phyloP scores from a whole-genome alignment of 1,284 basidiomycete genomes.

The Cutaneotrichosporon cyanovorans region DNA sequence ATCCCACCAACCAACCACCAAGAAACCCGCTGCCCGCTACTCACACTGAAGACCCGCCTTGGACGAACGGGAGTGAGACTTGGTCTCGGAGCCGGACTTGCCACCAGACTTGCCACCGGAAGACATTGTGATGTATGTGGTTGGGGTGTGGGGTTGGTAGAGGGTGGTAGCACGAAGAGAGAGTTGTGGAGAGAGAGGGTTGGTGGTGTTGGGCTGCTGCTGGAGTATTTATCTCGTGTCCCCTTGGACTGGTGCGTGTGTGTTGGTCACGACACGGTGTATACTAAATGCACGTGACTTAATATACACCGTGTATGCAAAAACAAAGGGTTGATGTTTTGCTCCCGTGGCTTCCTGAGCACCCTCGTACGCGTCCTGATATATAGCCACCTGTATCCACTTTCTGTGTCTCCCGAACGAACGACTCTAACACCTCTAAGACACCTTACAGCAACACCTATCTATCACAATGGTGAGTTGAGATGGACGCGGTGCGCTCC shows the following conservation, averaged over 20 bases:
- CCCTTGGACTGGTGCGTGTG: background rate
- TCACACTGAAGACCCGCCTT: constrained; percentile 68
- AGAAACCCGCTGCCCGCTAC: constrained; percentile 15
- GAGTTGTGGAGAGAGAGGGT: background rate
- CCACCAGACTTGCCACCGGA: constrained; percentile 50
- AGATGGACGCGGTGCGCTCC: no score
- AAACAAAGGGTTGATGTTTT: no score
- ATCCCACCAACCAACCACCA: no score
- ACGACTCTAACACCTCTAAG: constrained; percentile 4
- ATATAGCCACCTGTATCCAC: no score
- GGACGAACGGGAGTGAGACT: constrained; percentile 64
- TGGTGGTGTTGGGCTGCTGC: background rate
- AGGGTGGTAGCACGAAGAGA: constrained; percentile 20
- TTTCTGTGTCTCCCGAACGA: no score
- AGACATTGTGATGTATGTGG: constrained; percentile 48
- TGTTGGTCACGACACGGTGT: no score
- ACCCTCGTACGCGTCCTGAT: background rate
- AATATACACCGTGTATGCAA: no score
- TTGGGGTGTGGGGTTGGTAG: constrained; percentile 20
- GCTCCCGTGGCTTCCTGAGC: background rate
- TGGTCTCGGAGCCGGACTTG: constrained; percentile 49
- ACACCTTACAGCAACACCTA: constrained; percentile 15
- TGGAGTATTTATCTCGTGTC: background rate
- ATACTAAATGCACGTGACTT: no score
- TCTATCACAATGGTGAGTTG: constrained; percentile 30